Evolutionary conservation across 768 basidiomycete species (phyloP), one percentile per base, ranked within the genome.

Genomic region (Tephrocybe rancida): DNA sequence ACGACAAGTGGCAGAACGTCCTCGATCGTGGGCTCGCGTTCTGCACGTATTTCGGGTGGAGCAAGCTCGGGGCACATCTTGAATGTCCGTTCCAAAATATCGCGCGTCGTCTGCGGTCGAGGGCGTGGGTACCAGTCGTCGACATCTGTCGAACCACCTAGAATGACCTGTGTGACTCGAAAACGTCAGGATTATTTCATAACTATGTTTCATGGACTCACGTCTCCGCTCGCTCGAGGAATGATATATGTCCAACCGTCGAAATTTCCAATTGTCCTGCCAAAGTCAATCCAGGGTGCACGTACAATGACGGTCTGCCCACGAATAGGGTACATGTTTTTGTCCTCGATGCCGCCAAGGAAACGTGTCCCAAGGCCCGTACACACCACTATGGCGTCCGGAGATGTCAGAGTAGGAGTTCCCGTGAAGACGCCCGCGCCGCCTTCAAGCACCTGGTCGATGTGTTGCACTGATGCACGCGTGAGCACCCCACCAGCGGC

Each of bases 291-390:
- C 71, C 80, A 78, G 0, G 90, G 87, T 2, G 90, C 89, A 34
- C 81, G 69, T 19, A 95, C 75, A 16, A 94, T 67, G 8, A 95
- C 84, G 0, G 90, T 87, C 70, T 96, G 95, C 7, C 94, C 94
- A 39, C 92, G 78, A 57, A 94, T 80, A 0, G 94, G 92, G 64
- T 82, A 84, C 21, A 94, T 72, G 21, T 72, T 73, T 52, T 77
- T 76, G 67, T 97, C 95, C 62, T 94, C 86, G 2, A 95, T 84
- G 5, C 93, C 94, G 11, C 89, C 82, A 38, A 96, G 76, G 27
- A 83, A 84, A 45, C 83, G 77, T 8, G 92, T 84, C 3, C 88
- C 88, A 19, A 95, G 67, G 0, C 92, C 92, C 0, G 82, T 77
- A 59, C 90, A 92, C 9, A 87, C 81, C 5, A 94, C 66, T 1